Evolutionary conservation across 805 yeast genomes (phyloP).

Genomic region (Candida vaughaniae): DNA sequence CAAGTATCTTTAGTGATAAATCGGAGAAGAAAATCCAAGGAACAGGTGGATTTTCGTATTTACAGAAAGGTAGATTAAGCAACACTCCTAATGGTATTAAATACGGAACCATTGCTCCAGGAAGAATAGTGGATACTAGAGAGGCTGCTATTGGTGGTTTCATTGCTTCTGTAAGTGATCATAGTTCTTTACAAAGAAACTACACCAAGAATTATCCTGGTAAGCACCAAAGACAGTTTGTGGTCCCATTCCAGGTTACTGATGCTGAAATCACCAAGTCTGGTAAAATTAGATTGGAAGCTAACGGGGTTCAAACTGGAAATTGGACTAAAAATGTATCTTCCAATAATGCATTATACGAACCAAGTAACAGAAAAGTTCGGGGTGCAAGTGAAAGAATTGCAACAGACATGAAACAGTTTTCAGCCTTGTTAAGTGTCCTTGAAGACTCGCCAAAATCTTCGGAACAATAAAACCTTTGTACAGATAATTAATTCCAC

Average conservation of each 20-base stretch:
- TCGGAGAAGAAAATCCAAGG: slow-evolving; percentile 46
- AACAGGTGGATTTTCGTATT: slow-evolving; percentile 74
- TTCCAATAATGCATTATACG: slow-evolving; percentile 19
- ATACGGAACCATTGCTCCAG: slow-evolving; percentile 58
- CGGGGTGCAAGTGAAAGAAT: slow-evolving; percentile 35
- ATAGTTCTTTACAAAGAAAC: slow-evolving; percentile 38
- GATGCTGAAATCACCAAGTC: slow-evolving; percentile 36
- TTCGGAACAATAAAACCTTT: too few relatives aligned
- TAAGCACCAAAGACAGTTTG: slow-evolving; percentile 42
- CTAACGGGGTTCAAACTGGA: slow-evolving; percentile 42
- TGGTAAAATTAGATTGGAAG: slow-evolving; percentile 39
- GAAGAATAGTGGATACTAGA: slow-evolving; percentile 55
- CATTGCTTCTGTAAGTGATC: slow-evolving; percentile 36
- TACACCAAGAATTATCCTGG: slow-evolving; percentile 40
- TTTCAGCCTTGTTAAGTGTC: slow-evolving; percentile 8
- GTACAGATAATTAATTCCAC: background rate
- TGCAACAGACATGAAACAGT: slow-evolving; percentile 21
- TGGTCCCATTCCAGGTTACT: slow-evolving; percentile 40
- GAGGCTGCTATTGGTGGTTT: slow-evolving; percentile 51
- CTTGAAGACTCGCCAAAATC: background rate
- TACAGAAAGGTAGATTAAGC: slow-evolving; percentile 62
- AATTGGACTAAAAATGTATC: slow-evolving; percentile 32
- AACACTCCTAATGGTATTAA: slow-evolving; percentile 72
- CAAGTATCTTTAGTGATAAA: slow-evolving; percentile 9
- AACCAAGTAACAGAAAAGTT: slow-evolving; percentile 33